A percentile compares a stretch with the other conserved stretches of the same genome.
phyloP scores from a whole-genome alignment of 805 yeast genomes.

The Millerozyma acaciae region DNA sequence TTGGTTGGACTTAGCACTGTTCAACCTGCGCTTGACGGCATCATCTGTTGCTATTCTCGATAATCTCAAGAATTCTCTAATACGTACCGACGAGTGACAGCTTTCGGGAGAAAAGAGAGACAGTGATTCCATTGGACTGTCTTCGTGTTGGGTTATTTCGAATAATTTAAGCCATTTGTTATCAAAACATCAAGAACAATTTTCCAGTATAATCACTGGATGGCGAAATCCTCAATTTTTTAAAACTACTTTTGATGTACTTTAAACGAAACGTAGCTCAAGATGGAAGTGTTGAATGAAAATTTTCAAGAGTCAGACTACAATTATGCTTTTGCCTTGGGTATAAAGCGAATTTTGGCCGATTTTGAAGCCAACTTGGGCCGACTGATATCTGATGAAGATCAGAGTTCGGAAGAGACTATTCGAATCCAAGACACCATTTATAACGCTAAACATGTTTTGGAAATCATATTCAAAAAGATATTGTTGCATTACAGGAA shows the following conservation, averaged over 20 bases:
- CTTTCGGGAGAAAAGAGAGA: conserved; percentile 23
- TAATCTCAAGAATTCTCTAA: conserved; percentile 35
- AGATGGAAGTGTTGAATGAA: too few relatives aligned
- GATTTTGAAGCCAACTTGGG: conserved; percentile 9
- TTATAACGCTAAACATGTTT: conserved; percentile 15
- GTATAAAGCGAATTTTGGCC: conserved; percentile 19
- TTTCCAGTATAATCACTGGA: too few relatives aligned
- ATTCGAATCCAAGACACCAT: conserved; percentile 17
- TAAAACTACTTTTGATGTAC: too few relatives aligned
- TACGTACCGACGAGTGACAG: conserved; percentile 30
- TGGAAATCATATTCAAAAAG: conserved; percentile 11
- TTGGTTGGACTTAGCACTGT: conserved; percentile 18
- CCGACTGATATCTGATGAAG: conserved; percentile 5
- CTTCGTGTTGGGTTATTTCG: too few relatives aligned
- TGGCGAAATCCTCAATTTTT: too few relatives aligned
- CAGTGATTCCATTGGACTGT: too few relatives aligned
- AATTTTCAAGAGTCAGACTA: conserved; percentile 10
- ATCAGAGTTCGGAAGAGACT: conserved; percentile 15
- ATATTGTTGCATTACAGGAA: conserved; percentile 13
- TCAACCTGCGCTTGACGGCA: conserved; percentile 34
- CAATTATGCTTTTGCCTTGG: conserved; percentile 24
- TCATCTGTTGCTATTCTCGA: conserved; percentile 41
- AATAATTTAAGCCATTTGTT: too few relatives aligned
- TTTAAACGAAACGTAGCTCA: too few relatives aligned
- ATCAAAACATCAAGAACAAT: too few relatives aligned